These are phyloP conservation scores for Ascochyta fabae DNA, from an alignment of 2,329 filamentous ascomycete species.

Conservation along the genomic window DNA sequence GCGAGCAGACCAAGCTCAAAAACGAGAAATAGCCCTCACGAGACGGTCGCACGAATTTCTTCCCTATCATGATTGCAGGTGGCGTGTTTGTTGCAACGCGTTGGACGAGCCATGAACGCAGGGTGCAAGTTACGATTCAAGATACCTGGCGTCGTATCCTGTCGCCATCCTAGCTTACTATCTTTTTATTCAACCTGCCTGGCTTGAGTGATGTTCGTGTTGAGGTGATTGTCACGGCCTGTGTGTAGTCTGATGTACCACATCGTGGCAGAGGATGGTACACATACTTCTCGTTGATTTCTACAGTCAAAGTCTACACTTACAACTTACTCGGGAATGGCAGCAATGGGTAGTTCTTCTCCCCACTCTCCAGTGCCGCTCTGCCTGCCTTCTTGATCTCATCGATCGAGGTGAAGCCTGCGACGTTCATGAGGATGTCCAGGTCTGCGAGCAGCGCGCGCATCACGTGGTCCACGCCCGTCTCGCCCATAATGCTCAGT, in stretches of 20 bases:
- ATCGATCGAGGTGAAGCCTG: conserved; percentile 60
- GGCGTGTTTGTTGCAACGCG: conserved; percentile 25
- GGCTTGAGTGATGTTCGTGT: too few species aligned
- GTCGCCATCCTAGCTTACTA: conserved; percentile 35
- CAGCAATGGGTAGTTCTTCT: conserved; percentile 33
- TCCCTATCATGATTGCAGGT: conserved; percentile 25
- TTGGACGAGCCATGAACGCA: conserved; percentile 25
- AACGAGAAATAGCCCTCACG: conserved; percentile 17
- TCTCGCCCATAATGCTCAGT: conserved; percentile 65
- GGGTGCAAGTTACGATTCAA: conserved; percentile 40
- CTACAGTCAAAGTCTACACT: neutral
- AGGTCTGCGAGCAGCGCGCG: conserved; percentile 67
- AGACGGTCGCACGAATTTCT: conserved; percentile 19
- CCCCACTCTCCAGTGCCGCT: conserved; percentile 34
- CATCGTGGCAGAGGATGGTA: too few species aligned
- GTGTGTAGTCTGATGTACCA: too few species aligned
- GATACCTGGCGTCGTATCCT: conserved; percentile 47
- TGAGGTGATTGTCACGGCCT: too few species aligned
- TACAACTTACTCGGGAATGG: conserved; percentile 35
- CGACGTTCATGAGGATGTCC: conserved; percentile 67
- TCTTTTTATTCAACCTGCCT: conserved; percentile 5
- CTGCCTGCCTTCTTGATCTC: conserved; percentile 55
- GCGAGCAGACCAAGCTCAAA: conserved; percentile 9
- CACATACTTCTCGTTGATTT: too few species aligned
- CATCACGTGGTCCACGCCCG: conserved; percentile 67